Conservation (phyloP, 140 eudicot genomes). For the Stevia rebaudiana region DNA sequence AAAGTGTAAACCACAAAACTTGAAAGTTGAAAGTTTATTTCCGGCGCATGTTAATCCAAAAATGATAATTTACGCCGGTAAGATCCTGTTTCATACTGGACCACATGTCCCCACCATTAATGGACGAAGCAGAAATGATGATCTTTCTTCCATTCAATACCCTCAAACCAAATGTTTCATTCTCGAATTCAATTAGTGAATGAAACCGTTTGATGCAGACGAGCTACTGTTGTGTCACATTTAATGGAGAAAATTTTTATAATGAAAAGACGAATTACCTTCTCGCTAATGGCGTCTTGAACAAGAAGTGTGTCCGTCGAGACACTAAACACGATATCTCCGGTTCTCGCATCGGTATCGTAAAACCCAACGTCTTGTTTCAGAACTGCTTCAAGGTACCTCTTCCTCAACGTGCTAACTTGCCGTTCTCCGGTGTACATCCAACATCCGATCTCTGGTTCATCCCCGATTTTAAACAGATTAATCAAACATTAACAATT, state of each 20-base stretch:
- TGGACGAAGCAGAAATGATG: slow-evolving; percentile 16
- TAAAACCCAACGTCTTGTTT: slow-evolving; percentile 94
- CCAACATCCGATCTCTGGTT: slow-evolving; percentile 89
- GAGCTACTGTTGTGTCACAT: not conserved
- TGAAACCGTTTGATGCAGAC: not conserved
- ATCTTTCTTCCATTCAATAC: not conserved
- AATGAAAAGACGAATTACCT: slow-evolving; percentile 36
- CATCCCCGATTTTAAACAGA: slow-evolving; percentile 3
- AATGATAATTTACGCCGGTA: slow-evolving; percentile 18
- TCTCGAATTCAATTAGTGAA: not conserved
- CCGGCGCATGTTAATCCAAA: slow-evolving; percentile 18
- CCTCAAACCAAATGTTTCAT: slow-evolving; percentile 2
- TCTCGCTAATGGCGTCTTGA: slow-evolving; percentile 97
- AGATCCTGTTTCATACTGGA: slow-evolving; percentile 5
- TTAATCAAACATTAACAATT: not conserved
- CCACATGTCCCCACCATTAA: slow-evolving; percentile 16
- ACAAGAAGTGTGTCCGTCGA: slow-evolving; percentile 96
- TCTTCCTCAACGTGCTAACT: slow-evolving; percentile 78
- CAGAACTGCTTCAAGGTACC: slow-evolving; percentile 81
- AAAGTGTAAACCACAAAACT: not conserved
- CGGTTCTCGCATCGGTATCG: slow-evolving; percentile 95
- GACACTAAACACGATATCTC: slow-evolving; percentile 90
- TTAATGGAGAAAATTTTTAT: not conserved
- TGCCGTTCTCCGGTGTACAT: slow-evolving; percentile 97
- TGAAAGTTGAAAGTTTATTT: not conserved